Evolutionary conservation across 768 basidiomycete species (phyloP), one percentile per base, ranked within the genome.

Genomic region (Rhodotorula paludigena): DNA sequence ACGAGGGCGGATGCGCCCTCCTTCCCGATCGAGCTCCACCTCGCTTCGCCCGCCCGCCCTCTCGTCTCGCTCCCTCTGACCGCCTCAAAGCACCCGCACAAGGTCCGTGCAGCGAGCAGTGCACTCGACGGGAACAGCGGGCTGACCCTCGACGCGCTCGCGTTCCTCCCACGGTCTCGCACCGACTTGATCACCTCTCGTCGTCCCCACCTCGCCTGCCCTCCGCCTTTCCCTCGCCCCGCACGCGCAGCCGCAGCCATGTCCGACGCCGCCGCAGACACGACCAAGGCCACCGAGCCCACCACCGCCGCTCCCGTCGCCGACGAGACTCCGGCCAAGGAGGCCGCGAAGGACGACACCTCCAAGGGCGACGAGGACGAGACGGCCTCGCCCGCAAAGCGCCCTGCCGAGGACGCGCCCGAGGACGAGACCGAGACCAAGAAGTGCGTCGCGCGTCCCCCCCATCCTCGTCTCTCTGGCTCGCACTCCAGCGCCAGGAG

Each of bases 331-430:
- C 21, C 10, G 2, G 47, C 25, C 21, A 35, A 45, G 44, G 5
- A 32, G 5, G 35, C 52, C 18, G 54, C 42, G 23, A 30, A 65
- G 32, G 28, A 42, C 14, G 36, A 21, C n/a, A 18, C 44, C 21
- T 30, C 57, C n/a, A 25, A 30, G 7, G 56, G 6, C 2, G 36
- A 48, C 11, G 25, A 58, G 41, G 23, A 44, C 35, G 33, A 41
- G 54, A 21, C 36, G 30, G 64, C 49, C 5, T 18, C 30, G 9
- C 28, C n/a, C 20, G 42, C 57, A 11, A 68, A 68, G 60, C 55
- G 66, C 11, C 28, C 66, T 10, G 66, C 66, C 21, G 66, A 68
- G 45, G 66, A 62, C 20, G 66, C 58, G 32, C 39, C 52, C 16
- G 66, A 51, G 18, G 44, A 57, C 33, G 57, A 63, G 57, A 33